Conservation (phyloP, 371 early-diverging fungal genomes). For the Nematocida minor region DNA sequence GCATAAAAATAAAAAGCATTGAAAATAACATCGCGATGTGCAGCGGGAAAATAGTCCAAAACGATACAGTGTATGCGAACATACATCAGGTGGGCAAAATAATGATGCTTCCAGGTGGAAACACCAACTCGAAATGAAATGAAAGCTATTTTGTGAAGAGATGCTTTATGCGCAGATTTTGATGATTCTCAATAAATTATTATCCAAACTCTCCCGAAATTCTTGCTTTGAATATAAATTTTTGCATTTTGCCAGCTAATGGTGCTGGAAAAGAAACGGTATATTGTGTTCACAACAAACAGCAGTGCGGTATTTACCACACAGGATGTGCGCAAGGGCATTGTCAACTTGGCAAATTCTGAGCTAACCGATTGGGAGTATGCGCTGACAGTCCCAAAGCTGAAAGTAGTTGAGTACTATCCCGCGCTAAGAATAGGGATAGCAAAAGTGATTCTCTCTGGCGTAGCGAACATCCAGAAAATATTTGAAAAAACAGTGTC, state of each 20-base stretch:
- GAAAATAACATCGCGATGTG: slow-evolving; percentile 41
- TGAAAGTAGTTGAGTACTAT: slow-evolving; percentile 26
- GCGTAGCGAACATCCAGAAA: neutral
- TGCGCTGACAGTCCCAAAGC: slow-evolving; percentile 10
- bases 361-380: slow-evolving; percentile 26
- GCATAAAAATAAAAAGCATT: neutral
- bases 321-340: neutral
- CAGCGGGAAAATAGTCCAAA: slow-evolving; percentile 26
- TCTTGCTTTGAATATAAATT: too few species aligned
- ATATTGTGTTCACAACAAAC: slow-evolving; percentile 10
- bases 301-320: neutral
- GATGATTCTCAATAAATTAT: too few species aligned
- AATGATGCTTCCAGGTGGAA: too few species aligned
- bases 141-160: too few species aligned
- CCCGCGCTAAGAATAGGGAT: neutral
- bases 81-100: slow-evolving; percentile 16
- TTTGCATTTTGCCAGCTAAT: too few species aligned
- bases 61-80: slow-evolving; percentile 19
- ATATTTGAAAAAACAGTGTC: neutral
- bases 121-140: too few species aligned
- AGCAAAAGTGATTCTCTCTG: slow-evolving; percentile 1
- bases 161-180: too few species aligned
- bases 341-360: neutral
- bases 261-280: neutral
- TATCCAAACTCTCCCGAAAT: too few species aligned